Evolutionary conservation across 2,329 filamentous ascomycete genomes (phyloP), one percentile per base, ranked within the genome.

Genomic region (Grosmannia clavigera): DNA sequence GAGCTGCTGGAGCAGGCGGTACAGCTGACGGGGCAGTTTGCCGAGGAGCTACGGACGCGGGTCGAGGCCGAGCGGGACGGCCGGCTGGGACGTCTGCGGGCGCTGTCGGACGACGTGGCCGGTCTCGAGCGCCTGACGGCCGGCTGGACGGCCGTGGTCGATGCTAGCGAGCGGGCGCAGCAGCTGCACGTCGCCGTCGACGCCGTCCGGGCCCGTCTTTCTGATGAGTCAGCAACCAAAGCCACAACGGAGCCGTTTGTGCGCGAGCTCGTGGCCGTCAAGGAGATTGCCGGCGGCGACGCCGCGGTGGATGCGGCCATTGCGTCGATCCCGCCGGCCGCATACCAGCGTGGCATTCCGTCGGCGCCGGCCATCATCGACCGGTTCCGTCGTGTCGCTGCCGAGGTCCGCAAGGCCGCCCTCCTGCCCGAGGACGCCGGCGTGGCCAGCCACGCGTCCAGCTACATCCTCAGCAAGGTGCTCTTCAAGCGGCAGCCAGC

Each of bases 121-220:
- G 89, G 95, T 67, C 84, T 99, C 14, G 92, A 96, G 76, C 85
- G 86, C 72, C 82, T 99, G 59, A 95, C 92, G 1, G 82, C 83
- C 1, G 87, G 90, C 65, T 97, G 91, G 91, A 95, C 92, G 74
- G 83, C 85, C 50, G 90, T 97, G 46, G 84, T 99, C 27, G 91
- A 97, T 70, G 80, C 83, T 62, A 97, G 94, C 75, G 82, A 97
- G 64, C 87, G 89, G 73, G 96, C 94, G 0, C 94, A 99, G 74
- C 92, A 97, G 75, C 85, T 99, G 33, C 90, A 96, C 70, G 90
- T 99, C 43, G 94, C 94, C 25, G 88, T 97, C 35, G 94, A 99
- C 71, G 90, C 92, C 48, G 91, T 97, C 58, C 87, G 90, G 65
- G 85, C 89, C 61, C 90, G 87, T 57, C 82, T 97, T 27, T 86